Evolutionary conservation across 73 alveolate species (phyloP).

Genomic region (Paramecium bursaria): DNA sequence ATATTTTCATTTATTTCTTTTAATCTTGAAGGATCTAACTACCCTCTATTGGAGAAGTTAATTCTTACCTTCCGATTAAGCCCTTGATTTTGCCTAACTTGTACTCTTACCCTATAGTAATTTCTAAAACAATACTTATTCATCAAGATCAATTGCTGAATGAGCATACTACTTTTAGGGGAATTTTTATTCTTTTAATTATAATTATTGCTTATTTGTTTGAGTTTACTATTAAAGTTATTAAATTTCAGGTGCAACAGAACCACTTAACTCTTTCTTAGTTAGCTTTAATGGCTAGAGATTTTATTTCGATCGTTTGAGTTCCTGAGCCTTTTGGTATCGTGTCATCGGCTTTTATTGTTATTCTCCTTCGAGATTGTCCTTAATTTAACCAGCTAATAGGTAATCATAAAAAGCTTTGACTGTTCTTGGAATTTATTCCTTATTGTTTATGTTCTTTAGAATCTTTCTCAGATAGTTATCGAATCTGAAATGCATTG

Average conservation of each 20-base stretch:
- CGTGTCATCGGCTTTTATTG: slow-evolving; percentile 7
- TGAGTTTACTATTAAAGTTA: too few relatives aligned
- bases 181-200: neutral
- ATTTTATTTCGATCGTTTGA: neutral
- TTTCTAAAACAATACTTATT: too few relatives aligned
- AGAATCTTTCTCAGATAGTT: slow-evolving; percentile 63
- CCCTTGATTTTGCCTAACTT: neutral
- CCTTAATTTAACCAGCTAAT: slow-evolving; percentile 38
- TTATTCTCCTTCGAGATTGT: slow-evolving; percentile 22
- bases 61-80: slow-evolving; percentile 24
- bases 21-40: too few relatives aligned
- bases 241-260: too few relatives aligned
- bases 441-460: slow-evolving; percentile 51
- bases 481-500: slow-evolving; percentile 62
- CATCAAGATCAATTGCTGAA: slow-evolving; percentile 43
- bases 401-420: slow-evolving; percentile 58
- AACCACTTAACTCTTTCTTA: neutral
- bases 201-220: neutral
- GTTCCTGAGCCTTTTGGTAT: slow-evolving; percentile 38
- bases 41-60: too few relatives aligned
- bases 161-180: slow-evolving; percentile 31
- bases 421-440: slow-evolving; percentile 50
- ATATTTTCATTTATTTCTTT: too few relatives aligned
- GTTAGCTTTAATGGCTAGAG: neutral
- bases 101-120: neutral